These are phyloP conservation scores for Aspergillus hortae DNA, from an alignment of 2,329 filamentous ascomycete species.

Conservation along the genomic window DNA sequence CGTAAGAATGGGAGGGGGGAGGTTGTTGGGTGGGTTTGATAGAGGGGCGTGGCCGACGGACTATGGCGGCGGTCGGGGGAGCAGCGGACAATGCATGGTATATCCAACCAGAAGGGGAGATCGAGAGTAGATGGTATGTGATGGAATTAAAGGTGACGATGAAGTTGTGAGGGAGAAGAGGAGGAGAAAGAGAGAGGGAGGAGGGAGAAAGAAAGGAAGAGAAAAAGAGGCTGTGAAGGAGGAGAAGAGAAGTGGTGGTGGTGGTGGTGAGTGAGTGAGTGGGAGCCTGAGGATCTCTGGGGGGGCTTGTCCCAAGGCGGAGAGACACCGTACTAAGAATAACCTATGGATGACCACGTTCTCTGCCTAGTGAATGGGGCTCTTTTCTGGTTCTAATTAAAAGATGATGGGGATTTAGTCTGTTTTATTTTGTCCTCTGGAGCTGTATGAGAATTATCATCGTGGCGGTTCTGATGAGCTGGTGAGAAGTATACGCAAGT, in stretches of 20 bases:
- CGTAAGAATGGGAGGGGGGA: conserved; percentile 3
- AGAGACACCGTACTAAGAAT: too few species aligned
- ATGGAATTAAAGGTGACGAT: conserved; percentile 2
- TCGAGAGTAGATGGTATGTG: conserved; percentile 1
- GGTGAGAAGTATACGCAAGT: too few species aligned
- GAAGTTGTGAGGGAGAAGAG: neutral
- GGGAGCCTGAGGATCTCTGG: neutral
- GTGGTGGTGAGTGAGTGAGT: conserved; percentile 2
- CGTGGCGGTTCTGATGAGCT: too few species aligned
- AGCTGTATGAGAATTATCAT: too few species aligned
- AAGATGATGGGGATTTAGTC: too few species aligned
- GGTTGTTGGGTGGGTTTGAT: conserved; percentile 3
- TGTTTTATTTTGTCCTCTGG: too few species aligned
- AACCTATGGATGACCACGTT: too few species aligned
- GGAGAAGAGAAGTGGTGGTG: neutral
- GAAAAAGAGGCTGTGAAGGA: conserved; percentile 6
- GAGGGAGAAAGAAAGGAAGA: conserved; percentile 5
- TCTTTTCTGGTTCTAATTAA: too few species aligned
- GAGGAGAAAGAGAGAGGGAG: conserved; percentile 1
- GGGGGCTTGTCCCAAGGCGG: neutral
- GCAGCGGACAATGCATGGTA: conserved; percentile 32
- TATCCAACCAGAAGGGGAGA: conserved; percentile 9
- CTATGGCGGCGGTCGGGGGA: conserved; percentile 31
- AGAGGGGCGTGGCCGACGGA: conserved; percentile 21
- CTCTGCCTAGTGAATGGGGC: too few species aligned